Base-by-base conservation (phyloP, 2,329 filamentous ascomycete species). In the Pyricularia sp. region DNA sequence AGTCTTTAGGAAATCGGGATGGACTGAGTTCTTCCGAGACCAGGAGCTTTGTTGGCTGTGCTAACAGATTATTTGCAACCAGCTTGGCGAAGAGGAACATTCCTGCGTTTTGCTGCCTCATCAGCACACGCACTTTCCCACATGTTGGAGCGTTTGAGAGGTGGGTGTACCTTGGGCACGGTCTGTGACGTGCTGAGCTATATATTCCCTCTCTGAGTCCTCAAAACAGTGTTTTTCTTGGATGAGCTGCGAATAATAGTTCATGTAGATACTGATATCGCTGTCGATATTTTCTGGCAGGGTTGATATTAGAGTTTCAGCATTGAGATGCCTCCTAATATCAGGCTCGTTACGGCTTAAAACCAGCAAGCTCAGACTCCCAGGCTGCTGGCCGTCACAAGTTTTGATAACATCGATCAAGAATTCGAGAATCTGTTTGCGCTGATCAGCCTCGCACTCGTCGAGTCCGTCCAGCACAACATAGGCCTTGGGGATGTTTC, bases 331-430 rank as follows among this genome's bases (percentile, higher is more conserved):
- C 28, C 68, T 71, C 2, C 67, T 65, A 6, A 76, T 71, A 13
- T 73, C 71, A 5, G 62, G 19, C 8, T 71, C 68, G 30, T 72
- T 65, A 24, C 72, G 74, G 64, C 75, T 77, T 33, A 75, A 64
- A 26, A 78, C 65, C 35, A 74, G 66, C n/a, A 77, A 65, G 12
- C 74, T 69, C 35, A 71, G 40, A 44, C 68, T 69, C 28, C 72
- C 68, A 24, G 69, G 67, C 4, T 67, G 66, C 30, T 66, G 55
- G 0, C 66, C 67, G 10, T 74, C 72, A 49, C 68, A 68, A 24
- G 60, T 65, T 7, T 67, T 62, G 6, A 74, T 68, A 1, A 73
- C n/a, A 1, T 60, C 19, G 8, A 35, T 66, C 44, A 75, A 70
- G 64, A 73, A 77, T 0, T 66, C 8, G 0, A 74, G 53, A 0